Base-by-base conservation (phyloP, 2,329 filamentous ascomycete genomes). In the Arthroderma sp. region DNA sequence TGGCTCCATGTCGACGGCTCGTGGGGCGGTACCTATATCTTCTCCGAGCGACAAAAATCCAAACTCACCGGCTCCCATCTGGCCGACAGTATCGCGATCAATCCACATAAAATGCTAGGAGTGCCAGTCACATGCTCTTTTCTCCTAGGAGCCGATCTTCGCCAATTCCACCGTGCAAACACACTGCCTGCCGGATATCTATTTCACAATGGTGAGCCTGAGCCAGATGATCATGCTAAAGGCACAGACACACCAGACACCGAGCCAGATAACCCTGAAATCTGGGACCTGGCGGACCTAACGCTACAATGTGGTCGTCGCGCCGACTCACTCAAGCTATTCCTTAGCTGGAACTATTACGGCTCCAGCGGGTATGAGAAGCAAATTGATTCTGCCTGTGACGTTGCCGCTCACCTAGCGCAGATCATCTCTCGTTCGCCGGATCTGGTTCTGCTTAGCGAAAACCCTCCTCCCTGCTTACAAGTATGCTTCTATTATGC, bases 91-190 rank as follows among this genome's bases (percentile, higher is more conserved):
- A 70, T 96, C 34, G 85, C 87, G 1, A 76, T 94, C 44, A 96
- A 94, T 63, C 88, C 91, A 46, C 91, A 98, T 68, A 96, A 96
- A 68, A 96, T 96, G 91, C 75, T 96, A 59, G 85, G 85, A 47
- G 84, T 86, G 2, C 89, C 91, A 0, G 69, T 93, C 36, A 94
- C 88, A 0, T 96, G 88, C 66, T 88, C 83, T 0, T 95, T 94
- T 67, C 74, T 98, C 4, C 73, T 98, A 8, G 81, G 78, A 0
- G 74, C 75, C 1, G 88, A 96, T 59, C 65, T 93, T 58, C 70
- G 73, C 45, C 67, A 81, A 27, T 93, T 96, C 61, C 83, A 91
- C 61, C 69, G 66, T 39, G 87, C 87, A 8, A 94, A 94, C 65
- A 94, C 84, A 2, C 74, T 94, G 2, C 81, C 81, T 0, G 91